A percentile compares a stretch with the other conserved stretches of the same genome.
Evolutionary conservation across 169 alveolate genomes (phyloP).

Genomic region (Eimeria necatrix): DNA sequence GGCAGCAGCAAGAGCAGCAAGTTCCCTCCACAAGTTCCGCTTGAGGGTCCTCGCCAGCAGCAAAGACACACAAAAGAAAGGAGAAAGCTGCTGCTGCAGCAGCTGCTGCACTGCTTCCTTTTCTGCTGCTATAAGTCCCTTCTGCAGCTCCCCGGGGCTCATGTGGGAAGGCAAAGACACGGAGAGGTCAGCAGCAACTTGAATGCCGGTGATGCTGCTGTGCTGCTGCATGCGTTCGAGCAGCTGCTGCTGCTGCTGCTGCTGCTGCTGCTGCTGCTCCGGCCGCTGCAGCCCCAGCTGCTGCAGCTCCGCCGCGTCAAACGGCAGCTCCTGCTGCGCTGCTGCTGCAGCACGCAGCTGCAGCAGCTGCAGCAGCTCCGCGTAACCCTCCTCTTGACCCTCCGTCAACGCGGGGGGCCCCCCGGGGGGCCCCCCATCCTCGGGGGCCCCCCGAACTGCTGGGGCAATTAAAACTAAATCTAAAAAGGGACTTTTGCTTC

Average conservation of each 20-base stretch:
- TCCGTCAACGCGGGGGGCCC: neutral
- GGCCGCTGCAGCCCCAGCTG: neutral
- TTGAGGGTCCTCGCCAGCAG: neutral
- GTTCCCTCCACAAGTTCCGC: neutral
- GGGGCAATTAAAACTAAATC: neutral
- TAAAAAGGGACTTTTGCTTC: neutral
- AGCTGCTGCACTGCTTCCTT: neutral
- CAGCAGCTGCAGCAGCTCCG: neutral
- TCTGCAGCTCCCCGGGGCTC: no score
- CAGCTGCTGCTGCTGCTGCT: no score
- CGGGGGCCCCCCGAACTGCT: neutral
- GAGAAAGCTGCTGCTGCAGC: neutral
- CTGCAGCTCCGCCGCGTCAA: neutral
- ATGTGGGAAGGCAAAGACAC: no score
- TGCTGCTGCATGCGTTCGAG: no score
- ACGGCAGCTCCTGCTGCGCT: neutral
- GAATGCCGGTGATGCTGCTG: no score
- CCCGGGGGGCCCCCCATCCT: neutral
- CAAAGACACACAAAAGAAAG: neutral
- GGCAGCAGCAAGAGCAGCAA: neutral
- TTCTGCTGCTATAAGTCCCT: neutral
- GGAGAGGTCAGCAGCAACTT: no score
- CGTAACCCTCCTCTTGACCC: neutral
- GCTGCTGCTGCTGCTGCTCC: neutral
- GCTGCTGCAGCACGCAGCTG: conserved; percentile 15